A percentile compares a stretch with the other conserved stretches of the same genome.
These are phyloP conservation scores for Coemansia sp. DNA, from an alignment of 192 early-diverging fungal species.

Conservation along the genomic window DNA sequence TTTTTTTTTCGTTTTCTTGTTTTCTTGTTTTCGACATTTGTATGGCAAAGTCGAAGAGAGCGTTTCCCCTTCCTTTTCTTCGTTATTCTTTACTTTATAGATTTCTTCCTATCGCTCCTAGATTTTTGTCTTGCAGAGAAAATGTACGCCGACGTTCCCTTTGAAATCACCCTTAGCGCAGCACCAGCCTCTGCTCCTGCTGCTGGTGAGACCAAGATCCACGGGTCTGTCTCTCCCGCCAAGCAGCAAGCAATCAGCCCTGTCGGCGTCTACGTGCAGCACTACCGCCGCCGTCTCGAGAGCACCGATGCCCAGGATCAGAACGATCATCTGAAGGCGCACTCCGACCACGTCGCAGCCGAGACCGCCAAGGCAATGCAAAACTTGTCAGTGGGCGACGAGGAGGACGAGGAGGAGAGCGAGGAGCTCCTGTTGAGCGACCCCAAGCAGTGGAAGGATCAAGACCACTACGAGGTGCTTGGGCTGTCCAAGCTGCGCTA, in stretches of 20 bases:
- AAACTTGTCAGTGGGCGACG: slow-evolving; percentile 57
- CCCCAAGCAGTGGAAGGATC: slow-evolving; percentile 94
- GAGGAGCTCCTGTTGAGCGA: slow-evolving; percentile 71
- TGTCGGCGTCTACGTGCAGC: slow-evolving; percentile 51
- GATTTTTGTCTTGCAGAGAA: background rate
- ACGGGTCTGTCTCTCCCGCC: slow-evolving; percentile 21
- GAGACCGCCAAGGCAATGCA: slow-evolving; percentile 48
- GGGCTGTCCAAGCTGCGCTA: slow-evolving; percentile 88
- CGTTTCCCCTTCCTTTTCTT: background rate
- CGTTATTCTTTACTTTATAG: background rate
- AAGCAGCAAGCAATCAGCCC: slow-evolving; percentile 39
- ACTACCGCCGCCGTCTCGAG: slow-evolving; percentile 43
- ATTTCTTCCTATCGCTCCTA: background rate
- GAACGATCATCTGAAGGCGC: slow-evolving; percentile 35
- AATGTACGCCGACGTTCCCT: slow-evolving; percentile 29
- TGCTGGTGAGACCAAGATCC: slow-evolving; percentile 27
- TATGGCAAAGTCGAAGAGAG: background rate
- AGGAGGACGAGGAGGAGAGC: slow-evolving; percentile 84
- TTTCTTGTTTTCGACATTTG: background rate
- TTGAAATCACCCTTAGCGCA: slow-evolving; percentile 37
- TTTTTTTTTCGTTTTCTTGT: background rate
- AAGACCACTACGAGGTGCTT: slow-evolving; percentile 96
- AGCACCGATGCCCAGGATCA: slow-evolving; percentile 12
- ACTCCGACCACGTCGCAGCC: slow-evolving; percentile 34
- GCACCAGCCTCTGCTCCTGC: slow-evolving; percentile 29